phyloP scores from a whole-genome alignment of 2,329 filamentous ascomycete genomes.

The Neocatenulostroma microsporum region DNA sequence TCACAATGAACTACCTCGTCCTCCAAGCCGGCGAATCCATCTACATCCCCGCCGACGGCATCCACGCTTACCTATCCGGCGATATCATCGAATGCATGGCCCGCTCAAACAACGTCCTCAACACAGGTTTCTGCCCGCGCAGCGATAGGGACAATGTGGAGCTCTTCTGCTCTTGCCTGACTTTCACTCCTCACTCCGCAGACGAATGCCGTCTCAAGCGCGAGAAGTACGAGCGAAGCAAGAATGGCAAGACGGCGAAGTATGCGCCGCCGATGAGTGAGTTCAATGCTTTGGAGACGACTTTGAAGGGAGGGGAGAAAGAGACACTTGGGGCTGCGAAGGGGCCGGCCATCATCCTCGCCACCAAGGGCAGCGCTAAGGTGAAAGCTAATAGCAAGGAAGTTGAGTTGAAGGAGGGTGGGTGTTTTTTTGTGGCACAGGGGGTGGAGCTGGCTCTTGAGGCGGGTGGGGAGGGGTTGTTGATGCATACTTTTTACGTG shows the following conservation, averaged over 20 bases:
- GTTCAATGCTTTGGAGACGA: constrained; percentile 59
- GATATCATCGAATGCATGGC: constrained; percentile 77
- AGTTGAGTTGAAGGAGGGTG: constrained; percentile 52
- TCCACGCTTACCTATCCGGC: constrained; percentile 65
- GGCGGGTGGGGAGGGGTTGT: constrained; percentile 35
- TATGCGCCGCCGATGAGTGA: constrained; percentile 63
- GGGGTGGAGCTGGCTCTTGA: constrained; percentile 44
- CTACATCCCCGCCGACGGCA: constrained; percentile 64
- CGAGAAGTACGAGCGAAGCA: constrained; percentile 44
- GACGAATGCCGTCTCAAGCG: constrained; percentile 50
- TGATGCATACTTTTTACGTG: constrained; percentile 43
- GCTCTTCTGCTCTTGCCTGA: constrained; percentile 55
- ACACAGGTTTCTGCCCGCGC: constrained; percentile 64
- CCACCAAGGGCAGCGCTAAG: constrained; percentile 51
- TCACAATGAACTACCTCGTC: constrained; percentile 67
- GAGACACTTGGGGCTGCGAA: constrained; percentile 50
- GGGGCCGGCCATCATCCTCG: constrained; percentile 58
- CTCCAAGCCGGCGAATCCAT: constrained; percentile 59
- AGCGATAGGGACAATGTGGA: constrained; percentile 58
- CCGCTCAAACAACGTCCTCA: constrained; percentile 64
- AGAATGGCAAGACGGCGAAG: constrained; percentile 53
- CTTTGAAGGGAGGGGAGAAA: constrained; percentile 49
- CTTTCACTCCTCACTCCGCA: constrained; percentile 54
- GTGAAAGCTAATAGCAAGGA: constrained; percentile 49
- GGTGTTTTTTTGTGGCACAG: constrained; percentile 59